phyloP scores from a whole-genome alignment of 2,329 filamentous ascomycete genomes.

The Epichloe sibirici region DNA sequence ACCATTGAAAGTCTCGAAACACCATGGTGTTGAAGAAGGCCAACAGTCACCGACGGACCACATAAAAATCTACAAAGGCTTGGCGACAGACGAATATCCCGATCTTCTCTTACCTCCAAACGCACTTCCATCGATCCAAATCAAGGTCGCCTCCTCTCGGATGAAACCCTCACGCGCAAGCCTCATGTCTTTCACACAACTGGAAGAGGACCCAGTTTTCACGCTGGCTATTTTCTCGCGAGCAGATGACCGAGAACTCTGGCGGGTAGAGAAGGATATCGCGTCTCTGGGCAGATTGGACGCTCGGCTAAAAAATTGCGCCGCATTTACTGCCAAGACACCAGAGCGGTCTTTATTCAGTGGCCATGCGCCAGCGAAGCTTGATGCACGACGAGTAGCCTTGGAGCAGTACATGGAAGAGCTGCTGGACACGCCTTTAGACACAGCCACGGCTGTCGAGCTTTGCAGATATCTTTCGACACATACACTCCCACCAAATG shows the following conservation, averaged over 20 bases:
- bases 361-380: constrained; percentile 84
- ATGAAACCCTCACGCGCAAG: constrained; percentile 85
- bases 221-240: constrained; percentile 77
- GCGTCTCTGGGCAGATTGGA: constrained; percentile 72
- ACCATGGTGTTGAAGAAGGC: background rate
- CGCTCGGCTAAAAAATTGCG: constrained; percentile 61
- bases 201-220: constrained; percentile 89
- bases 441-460: constrained; percentile 62
- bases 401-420: constrained; percentile 79
- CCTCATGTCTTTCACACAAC: constrained; percentile 63
- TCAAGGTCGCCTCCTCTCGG: constrained; percentile 86
- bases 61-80: constrained; percentile 56
- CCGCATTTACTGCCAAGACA: constrained; percentile 60
- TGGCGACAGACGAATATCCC: constrained; percentile 77
- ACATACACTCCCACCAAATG: constrained; percentile 48
- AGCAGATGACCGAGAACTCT: constrained; percentile 65
- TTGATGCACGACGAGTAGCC: constrained; percentile 73
- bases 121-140: constrained; percentile 71
- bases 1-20: constrained; percentile 5
- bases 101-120: constrained; percentile 78
- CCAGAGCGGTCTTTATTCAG: constrained; percentile 81
- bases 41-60: constrained; percentile 23
- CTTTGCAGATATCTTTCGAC: constrained; percentile 80
- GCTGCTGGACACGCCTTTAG: constrained; percentile 70
- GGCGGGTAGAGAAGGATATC: constrained; percentile 90